phyloP scores from a whole-genome alignment of 352 stramenopile genomes.

The Aphanomyces euteiches region DNA sequence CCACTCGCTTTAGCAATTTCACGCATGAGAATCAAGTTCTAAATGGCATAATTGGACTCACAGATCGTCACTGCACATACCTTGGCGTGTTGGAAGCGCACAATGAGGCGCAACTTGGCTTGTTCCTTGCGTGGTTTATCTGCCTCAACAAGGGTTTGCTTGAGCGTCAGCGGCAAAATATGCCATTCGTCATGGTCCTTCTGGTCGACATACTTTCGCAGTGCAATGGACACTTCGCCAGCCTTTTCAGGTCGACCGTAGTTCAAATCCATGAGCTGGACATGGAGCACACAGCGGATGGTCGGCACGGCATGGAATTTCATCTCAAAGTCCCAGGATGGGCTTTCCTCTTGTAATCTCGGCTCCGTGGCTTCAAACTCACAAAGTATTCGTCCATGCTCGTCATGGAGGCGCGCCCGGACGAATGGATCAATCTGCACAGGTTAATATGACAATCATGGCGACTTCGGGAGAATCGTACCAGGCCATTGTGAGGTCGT shows the following conservation, averaged over 20 bases:
- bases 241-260: constrained; percentile 39
- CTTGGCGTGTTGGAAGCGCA: constrained; percentile 54
- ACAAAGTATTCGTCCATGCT: constrained; percentile 13
- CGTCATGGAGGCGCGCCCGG: constrained; percentile 38
- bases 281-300: constrained; percentile 39
- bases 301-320: constrained; percentile 41
- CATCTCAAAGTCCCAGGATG: constrained; percentile 43
- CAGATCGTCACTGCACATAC: constrained; percentile 30
- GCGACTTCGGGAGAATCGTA: constrained; percentile 22
- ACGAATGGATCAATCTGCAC: constrained; percentile 56
- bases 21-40: constrained; percentile 56
- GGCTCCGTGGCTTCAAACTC: constrained; percentile 37
- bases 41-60: not conserved
- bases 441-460: no score
- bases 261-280: constrained; percentile 57
- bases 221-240: constrained; percentile 44
- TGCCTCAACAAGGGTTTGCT: constrained; percentile 53
- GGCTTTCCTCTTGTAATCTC: constrained; percentile 46
- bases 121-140: constrained; percentile 35
- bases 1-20: constrained; percentile 47
- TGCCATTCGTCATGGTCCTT: constrained; percentile 58
- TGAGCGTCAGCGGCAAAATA: constrained; percentile 50
- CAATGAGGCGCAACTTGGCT: constrained; percentile 41
- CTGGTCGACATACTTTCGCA: constrained; percentile 57
- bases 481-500: constrained; percentile 40